These are phyloP conservation scores for Danielia oregonensis DNA, from an alignment of 805 yeast species.

Conservation along the genomic window DNA sequence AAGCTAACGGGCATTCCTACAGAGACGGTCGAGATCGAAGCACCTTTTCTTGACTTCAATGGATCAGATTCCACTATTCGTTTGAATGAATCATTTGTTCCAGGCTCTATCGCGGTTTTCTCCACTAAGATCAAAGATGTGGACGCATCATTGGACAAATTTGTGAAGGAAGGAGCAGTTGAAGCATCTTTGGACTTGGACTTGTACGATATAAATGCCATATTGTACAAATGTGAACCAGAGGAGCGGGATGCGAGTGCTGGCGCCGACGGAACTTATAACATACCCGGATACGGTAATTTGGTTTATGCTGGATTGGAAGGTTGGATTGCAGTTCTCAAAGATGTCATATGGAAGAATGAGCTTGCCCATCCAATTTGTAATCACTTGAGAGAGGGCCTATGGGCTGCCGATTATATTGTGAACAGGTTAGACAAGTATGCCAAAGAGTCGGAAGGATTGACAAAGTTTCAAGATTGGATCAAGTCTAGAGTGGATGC, in stretches of 20 bases:
- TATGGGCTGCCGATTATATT: slow-evolving; percentile 85
- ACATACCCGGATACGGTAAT: slow-evolving; percentile 68
- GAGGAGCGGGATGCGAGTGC: slow-evolving; percentile 82
- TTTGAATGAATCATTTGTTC: slow-evolving; percentile 66
- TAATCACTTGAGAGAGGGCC: slow-evolving; percentile 74
- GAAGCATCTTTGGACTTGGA: slow-evolving; percentile 62
- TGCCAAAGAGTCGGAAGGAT: slow-evolving; percentile 40
- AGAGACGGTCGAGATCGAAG: slow-evolving; percentile 47
- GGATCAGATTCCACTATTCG: slow-evolving; percentile 50
- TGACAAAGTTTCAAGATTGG: slow-evolving; percentile 66
- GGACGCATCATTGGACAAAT: slow-evolving; percentile 60
- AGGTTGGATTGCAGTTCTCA: slow-evolving; percentile 80
- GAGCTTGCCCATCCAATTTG: slow-evolving; percentile 83
- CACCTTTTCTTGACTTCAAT: slow-evolving; percentile 46
- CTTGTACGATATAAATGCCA: slow-evolving; percentile 67
- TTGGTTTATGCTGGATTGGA: slow-evolving; percentile 87
- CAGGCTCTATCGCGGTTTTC: slow-evolving; percentile 86
- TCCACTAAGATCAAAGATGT: slow-evolving; percentile 67
- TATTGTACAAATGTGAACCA: slow-evolving; percentile 73
- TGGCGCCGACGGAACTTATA: slow-evolving; percentile 71
- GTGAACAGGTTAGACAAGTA: slow-evolving; percentile 60
- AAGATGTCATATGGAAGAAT: slow-evolving; percentile 59
- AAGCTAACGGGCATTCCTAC: slow-evolving; percentile 64
- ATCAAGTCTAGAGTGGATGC: slow-evolving; percentile 58
- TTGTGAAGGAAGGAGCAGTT: slow-evolving; percentile 69